Evolutionary conservation across 1,139 yeast species (phyloP), one percentile per base, ranked within the genome.

Genomic region (Eremothecium gossypii): DNA sequence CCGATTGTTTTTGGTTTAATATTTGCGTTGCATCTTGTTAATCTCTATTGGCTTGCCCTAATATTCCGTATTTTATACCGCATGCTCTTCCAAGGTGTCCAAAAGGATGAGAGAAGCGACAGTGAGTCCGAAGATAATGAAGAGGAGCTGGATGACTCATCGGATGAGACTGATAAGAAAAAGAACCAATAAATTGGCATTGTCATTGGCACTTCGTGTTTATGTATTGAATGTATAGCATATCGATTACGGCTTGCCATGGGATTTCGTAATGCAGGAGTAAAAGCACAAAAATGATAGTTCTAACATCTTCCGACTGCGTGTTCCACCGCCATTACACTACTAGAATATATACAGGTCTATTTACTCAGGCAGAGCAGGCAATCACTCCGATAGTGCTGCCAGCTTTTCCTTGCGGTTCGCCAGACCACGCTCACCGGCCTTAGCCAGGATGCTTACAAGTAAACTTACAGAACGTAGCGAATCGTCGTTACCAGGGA

Each of bases 401-500:
- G 36, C 29, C 45, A 74, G 65, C 46, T 65, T 56, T 39, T 60
- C 58, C 40, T 76, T 61, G 60, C 95, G 75, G 46, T 69, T 73
- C 36, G 70, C 64, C 45, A 79, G 69, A 33, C 98, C 98, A 40
- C 71, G 72, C 60, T 83, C 79, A 23, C 94, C 97, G 12, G 97
- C 87, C 57, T 74, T 79, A 17, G 94, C 80, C 51, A 91, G 70
- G 13, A 89, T 79, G 47, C 98, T 96, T 42, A 78, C 69, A 57
- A 91, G 74, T 54, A 91, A 69, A 50, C 83, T 81, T 4, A 83
- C 77, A 10, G 94, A 76, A 60, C 98, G 76, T 45, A 78, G 68
- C n/a, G 94, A 82, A 61, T 89, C 97, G 63, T 91, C 97, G 58
- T 91, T 91, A 49, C 94, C 94, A 23, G 98, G 97, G 52, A 91